Base-by-base conservation (phyloP, 176 grass and related monocot genomes). In the Tillandsia fasciculata region DNA sequence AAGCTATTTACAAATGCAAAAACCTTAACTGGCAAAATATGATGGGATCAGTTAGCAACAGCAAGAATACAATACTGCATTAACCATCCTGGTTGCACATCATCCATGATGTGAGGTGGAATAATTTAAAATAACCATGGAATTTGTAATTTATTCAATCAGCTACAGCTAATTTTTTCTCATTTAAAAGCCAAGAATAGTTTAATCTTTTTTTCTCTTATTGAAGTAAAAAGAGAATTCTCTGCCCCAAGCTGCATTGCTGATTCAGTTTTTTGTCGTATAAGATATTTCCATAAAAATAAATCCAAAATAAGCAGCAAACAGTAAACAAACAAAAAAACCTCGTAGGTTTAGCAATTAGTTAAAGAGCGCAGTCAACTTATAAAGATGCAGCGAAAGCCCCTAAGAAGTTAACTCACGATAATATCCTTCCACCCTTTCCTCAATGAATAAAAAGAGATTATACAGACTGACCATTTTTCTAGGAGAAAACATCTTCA, bases 401-500 rank as follows among this genome's bases (percentile, higher is more conserved):
- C 56, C 15, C 22, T 9, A 61, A 61, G 2, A 61, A 2, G 15
- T 10, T 18, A 61, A 61, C 22, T 20, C 10, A 20, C 17, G 22
- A 61, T 23, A 18, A 10, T 61, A 61, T 18, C 56, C 22, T 57
- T 61, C 22, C 56, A 61, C 22, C 56, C 22, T 61, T 26, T 65
- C 64, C 3, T 64, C 4, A 17, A n/a, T 10, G 53, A 26, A 26
- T 2, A 17, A 20, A 20, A 7, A 29, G 50, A 9, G 51, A 24
- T 12, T 14, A 57, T 56, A 63, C 14, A 63, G 28, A 48, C 48
- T 28, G 50, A 1, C 7, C 2, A 48, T 69, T 54, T 69, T 24
- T 68, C 26, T 10, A 81, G 54, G 50, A 66, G 17, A 63, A 59
- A 67, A 53, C 10, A 51, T 80, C 17, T 75, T 72, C 49, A 92